Evolutionary conservation across 2,329 filamentous ascomycete genomes (phyloP).

Genomic region (Rhinocladiella similis): DNA sequence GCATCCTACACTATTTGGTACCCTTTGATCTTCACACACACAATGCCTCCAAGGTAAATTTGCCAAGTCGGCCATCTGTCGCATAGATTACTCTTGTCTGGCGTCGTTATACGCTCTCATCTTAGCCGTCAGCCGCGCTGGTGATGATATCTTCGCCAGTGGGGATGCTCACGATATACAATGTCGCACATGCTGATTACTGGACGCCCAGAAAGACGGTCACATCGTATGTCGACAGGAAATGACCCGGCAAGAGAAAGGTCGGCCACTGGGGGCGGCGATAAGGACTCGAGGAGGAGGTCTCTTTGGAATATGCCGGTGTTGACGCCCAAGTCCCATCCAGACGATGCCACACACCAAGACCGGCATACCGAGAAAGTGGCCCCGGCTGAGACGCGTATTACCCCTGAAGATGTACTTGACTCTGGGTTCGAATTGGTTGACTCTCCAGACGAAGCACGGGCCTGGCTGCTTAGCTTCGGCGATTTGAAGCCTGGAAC

Average conservation of each 20-base stretch:
- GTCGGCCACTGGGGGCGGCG: constrained; percentile 10
- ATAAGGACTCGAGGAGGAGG: constrained; percentile 11
- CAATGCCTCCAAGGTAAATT: no score
- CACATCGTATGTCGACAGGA: constrained; percentile 26
- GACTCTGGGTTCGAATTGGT: constrained; percentile 8
- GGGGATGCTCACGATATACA: neutral
- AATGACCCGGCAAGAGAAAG: constrained; percentile 21
- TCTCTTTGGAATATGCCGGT: constrained; percentile 15
- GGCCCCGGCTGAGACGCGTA: neutral
- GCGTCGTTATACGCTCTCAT: neutral
- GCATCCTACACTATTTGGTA: no score
- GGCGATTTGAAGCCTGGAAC: constrained; percentile 23
- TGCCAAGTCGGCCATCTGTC: neutral
- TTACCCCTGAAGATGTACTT: constrained; percentile 13
- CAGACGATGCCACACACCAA: constrained; percentile 5
- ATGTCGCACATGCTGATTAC: constrained; percentile 9
- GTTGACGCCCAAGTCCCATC: constrained; percentile 11
- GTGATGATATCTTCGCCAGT: no score
- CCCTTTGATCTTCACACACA: no score
- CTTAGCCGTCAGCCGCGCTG: neutral
- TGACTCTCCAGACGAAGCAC: constrained; percentile 21
- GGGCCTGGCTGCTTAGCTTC: constrained; percentile 24
- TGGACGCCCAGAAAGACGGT: constrained; percentile 4
- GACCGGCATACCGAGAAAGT: constrained; percentile 12
- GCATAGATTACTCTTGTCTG: neutral